Conservation (phyloP, 2,329 filamentous ascomycete genomes). For the Helotiales sp. region DNA sequence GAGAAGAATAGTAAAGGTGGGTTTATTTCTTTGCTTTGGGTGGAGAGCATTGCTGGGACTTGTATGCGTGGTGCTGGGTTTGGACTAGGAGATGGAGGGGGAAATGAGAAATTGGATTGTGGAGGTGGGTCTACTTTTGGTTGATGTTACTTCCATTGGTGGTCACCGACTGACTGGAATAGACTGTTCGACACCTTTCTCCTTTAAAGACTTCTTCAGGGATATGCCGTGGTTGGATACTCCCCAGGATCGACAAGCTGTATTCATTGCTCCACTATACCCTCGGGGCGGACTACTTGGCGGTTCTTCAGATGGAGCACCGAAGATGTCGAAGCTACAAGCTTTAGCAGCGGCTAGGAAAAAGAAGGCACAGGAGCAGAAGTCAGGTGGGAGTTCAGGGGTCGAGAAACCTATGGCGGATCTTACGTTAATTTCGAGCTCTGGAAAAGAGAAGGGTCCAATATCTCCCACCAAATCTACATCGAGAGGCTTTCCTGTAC, state of each 20-base stretch:
- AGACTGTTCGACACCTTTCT: slow-evolving; percentile 44
- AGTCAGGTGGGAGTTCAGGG: slow-evolving; percentile 30
- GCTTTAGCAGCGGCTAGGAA: slow-evolving; percentile 85
- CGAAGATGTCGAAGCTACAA: slow-evolving; percentile 87
- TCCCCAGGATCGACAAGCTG: slow-evolving; percentile 66
- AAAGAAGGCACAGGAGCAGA: slow-evolving; percentile 75
- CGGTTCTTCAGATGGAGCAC: slow-evolving; percentile 66
- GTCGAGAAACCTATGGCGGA: slow-evolving; percentile 39
- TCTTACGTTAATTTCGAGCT: slow-evolving; percentile 22
- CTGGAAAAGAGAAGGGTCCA: slow-evolving; percentile 3
- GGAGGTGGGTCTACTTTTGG: slow-evolving; percentile 39
- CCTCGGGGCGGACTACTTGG: slow-evolving; percentile 76
- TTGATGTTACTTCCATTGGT: too few relatives aligned
- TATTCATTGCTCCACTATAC: slow-evolving; percentile 64
- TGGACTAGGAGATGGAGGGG: neutral
- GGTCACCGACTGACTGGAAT: slow-evolving; percentile 8
- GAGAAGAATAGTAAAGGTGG: slow-evolving; percentile 45
- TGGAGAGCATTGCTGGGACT: neutral
- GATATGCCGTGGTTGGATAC: slow-evolving; percentile 87
- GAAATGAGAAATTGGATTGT: neutral
- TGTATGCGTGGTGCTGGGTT: neutral
- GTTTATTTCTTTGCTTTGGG: slow-evolving; percentile 32
- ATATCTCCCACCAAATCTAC: slow-evolving; percentile 6
- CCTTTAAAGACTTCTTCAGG: slow-evolving; percentile 69
- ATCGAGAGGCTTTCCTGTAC: slow-evolving; percentile 37